A percentile compares a stretch with the other conserved stretches of the same genome.
These are phyloP conservation scores for Pelargonium citronellum DNA, from an alignment of 441 rosid genomes.

Conservation along the genomic window DNA sequence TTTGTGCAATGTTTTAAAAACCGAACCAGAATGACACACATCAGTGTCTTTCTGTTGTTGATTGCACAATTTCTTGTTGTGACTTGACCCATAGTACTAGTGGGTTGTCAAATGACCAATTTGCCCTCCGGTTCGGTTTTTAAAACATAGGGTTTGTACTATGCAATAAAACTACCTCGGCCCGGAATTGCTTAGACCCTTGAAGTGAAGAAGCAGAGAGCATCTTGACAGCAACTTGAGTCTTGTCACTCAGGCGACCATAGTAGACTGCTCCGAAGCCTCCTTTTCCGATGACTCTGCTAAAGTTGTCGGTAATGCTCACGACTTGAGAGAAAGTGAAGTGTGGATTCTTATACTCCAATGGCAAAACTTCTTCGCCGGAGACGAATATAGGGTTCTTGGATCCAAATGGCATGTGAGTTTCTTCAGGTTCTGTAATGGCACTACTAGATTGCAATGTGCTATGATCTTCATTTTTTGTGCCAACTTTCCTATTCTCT, in stretches of 20 bases:
- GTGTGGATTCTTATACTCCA: conserved; percentile 23
- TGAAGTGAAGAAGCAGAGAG: conserved; percentile 30
- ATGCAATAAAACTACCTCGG: not conserved
- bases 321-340: conserved; percentile 30
- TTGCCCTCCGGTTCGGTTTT: not conserved
- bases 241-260: conserved; percentile 29
- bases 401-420: not conserved
- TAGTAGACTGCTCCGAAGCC: conserved; percentile 38
- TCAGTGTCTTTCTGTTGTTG: no score
- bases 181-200: conserved; percentile 29
- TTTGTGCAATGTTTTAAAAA: no score
- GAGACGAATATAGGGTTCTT: not conserved
- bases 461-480: not conserved
- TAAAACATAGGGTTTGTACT: not conserved
- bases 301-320: conserved; percentile 30
- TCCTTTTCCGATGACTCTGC: conserved; percentile 32
- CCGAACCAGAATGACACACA: no score
- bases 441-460: not conserved
- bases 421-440: not conserved
- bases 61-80: no score
- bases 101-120: no score
- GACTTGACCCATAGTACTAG: no score
- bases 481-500: not conserved
- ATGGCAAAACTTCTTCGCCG: not conserved
- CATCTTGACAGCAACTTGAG: conserved; percentile 41